Evolutionary conservation across 805 yeast species (phyloP).

Genomic region (Lipomyces yamanashiensis): DNA sequence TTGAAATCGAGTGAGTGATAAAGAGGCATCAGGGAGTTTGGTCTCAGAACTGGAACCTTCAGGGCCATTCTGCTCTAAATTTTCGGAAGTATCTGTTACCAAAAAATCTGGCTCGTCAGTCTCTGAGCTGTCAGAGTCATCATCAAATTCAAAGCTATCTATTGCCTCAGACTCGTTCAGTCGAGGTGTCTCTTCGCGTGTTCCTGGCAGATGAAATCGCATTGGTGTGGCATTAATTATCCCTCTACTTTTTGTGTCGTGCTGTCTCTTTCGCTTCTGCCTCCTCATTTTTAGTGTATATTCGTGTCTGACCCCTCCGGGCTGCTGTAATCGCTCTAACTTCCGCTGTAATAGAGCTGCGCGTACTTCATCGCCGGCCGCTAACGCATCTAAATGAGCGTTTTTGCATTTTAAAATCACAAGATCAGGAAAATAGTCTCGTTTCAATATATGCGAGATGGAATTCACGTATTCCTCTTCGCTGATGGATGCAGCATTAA

Average conservation of each 20-base stretch:
- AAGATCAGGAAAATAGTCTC: constrained; percentile 39
- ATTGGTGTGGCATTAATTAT: neutral
- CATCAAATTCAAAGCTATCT: neutral
- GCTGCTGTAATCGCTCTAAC: constrained; percentile 17
- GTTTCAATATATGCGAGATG: constrained; percentile 38
- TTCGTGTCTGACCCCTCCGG: constrained; percentile 23
- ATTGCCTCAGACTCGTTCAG: neutral
- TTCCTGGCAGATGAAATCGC: neutral
- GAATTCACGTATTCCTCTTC: constrained; percentile 41
- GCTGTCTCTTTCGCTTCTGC: neutral
- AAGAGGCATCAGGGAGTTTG: neutral
- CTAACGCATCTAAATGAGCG: constrained; percentile 27
- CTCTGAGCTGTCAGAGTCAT: neutral
- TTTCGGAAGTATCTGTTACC: constrained; percentile 4
- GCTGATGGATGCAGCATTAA: constrained; percentile 36
- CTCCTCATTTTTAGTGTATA: neutral
- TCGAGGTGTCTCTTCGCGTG: constrained; percentile 14
- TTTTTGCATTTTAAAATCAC: constrained; percentile 19
- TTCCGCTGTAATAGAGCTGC: constrained; percentile 16
- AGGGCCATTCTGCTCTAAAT: neutral
- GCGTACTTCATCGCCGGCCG: constrained; percentile 6
- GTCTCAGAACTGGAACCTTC: too few species aligned
- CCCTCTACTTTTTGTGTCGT: neutral
- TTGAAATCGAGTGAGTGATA: constrained; percentile 39
- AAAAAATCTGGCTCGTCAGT: neutral